phyloP scores from a whole-genome alignment of 139 green algal genomes.

The Protoeuglena noctilucae region DNA sequence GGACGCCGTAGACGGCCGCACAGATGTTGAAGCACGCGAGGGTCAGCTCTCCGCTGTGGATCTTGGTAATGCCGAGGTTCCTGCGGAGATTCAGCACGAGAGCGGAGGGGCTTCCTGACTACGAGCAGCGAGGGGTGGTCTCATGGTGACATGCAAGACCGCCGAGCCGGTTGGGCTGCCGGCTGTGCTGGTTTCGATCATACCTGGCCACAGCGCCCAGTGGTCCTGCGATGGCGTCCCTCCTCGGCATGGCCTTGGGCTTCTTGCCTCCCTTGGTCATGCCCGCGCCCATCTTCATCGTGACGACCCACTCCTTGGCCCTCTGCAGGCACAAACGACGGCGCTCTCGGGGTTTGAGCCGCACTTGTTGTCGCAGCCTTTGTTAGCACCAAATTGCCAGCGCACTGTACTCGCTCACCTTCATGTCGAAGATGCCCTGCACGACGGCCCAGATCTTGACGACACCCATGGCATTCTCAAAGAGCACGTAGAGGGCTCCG shows the following conservation, averaged over 20 bases:
- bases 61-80: too few relatives aligned
- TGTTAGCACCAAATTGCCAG: neutral
- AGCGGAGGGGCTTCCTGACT: neutral
- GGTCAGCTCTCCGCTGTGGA: constrained; percentile 44
- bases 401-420: too few relatives aligned
- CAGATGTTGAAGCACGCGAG: constrained; percentile 42
- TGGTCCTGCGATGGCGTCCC: constrained; percentile 16
- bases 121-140: neutral
- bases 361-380: constrained; percentile 9
- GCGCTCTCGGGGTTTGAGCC: constrained; percentile 22
- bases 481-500: constrained; percentile 62
- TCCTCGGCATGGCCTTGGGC: constrained; percentile 14
- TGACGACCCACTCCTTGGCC: constrained; percentile 76
- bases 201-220: neutral
- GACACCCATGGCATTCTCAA: constrained; percentile 76
- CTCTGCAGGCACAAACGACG: too few relatives aligned
- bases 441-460: constrained; percentile 65
- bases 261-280: constrained; percentile 7
- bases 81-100: constrained; percentile 5
- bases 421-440: constrained; percentile 43
- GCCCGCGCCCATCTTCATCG: constrained; percentile 46
- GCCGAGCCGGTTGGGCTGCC: constrained; percentile 7
- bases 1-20: constrained; percentile 38
- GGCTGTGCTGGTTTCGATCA: too few relatives aligned
- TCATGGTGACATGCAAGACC: constrained; percentile 26